Conservation (phyloP, 2,329 filamentous ascomycete genomes). For the Aureobasidium sp. region DNA sequence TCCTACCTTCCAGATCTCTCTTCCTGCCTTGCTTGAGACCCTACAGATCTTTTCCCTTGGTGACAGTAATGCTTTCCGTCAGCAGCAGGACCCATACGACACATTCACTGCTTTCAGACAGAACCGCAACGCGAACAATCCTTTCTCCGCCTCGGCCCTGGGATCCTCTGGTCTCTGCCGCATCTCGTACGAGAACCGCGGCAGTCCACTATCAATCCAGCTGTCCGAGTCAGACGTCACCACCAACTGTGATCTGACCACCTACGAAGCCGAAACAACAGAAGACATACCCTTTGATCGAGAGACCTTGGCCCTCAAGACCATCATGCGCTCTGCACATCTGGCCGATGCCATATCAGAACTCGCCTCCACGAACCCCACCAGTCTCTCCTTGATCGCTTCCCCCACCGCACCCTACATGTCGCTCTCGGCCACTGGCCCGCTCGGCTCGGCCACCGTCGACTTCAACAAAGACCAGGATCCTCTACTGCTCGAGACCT, state of each 20-base stretch:
- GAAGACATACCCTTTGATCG: conserved; percentile 86
- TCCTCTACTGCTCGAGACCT: conserved; percentile 58
- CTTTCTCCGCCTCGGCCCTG: conserved; percentile 74
- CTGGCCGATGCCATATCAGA: conserved; percentile 65
- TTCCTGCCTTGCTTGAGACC: conserved; percentile 81
- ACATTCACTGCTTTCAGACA: conserved; percentile 30
- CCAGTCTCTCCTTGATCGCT: conserved; percentile 42
- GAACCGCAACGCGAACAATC: conserved; percentile 44
- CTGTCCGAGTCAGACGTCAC: conserved; percentile 81
- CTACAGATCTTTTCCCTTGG: conserved; percentile 82
- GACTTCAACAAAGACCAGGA: conserved; percentile 40
- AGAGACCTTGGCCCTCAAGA: conserved; percentile 73
- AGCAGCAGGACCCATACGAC: conserved; percentile 29
- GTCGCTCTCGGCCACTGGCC: conserved; percentile 57
- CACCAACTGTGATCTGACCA: conserved; percentile 82
- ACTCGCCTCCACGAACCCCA: conserved; percentile 57
- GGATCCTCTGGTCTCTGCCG: conserved; percentile 81
- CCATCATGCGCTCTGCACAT: conserved; percentile 78
- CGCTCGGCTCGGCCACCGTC: conserved; percentile 51
- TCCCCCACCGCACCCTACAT: conserved; percentile 50
- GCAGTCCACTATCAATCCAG: conserved; percentile 87
- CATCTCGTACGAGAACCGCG: conserved; percentile 64
- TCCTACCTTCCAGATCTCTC: conserved; percentile 73
- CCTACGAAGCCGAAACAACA: conserved; percentile 48
- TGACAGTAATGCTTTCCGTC: conserved; percentile 22